Base-by-base conservation (phyloP, 371 early-diverging fungal species). In the Actinomortierella ambigua region DNA sequence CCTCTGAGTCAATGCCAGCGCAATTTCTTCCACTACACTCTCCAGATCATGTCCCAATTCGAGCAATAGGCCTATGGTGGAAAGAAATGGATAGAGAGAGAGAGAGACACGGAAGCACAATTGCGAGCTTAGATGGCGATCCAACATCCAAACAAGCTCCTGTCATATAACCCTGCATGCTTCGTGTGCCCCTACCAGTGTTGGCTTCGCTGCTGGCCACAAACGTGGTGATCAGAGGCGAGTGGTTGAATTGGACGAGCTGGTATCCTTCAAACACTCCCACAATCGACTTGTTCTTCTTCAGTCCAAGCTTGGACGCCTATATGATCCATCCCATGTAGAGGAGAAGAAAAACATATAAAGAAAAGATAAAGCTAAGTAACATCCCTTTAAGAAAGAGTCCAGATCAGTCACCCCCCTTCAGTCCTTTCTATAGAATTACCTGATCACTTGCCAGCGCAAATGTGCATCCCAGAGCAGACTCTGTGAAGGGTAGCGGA, bases 271-370 rank as follows among this genome's bases (percentile, higher is more conserved):
- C 83, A 63, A 79, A 88, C 14, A 84, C 69, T 50, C 84, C 83
- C 4, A 88, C 79, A 27, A 88, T 85, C 43, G 79, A 81, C 64
- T 83, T 81, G 65, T 88, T 86, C 55, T 78, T 81, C 57, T 79
- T 79, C 65, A 88, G 65, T 34, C 88, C 88, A 17, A 88, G 80
- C 61, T 86, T 88, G 18, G 85, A 85, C 11, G 86, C 88, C 85
- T 87, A 68, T 50, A 42, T 34, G 3, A 60, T 52, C 50, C 34
- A 17, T n/a, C 28, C 51, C 20, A 28, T 50, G 8, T 18, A 29
- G 28, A 39, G n/a, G n/a, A n/a, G n/a, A n/a, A n/a, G n/a, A n/a
- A n/a, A n/a, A n/a, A n/a, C n/a, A n/a, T n/a, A n/a, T 34, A 46
- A 59, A n/a, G 52, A n/a, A 26, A 3, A n/a, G 2, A 18, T 39